A percentile compares a stretch with the other conserved stretches of the same genome.
These are phyloP conservation scores for Glycyrrhiza uralensis DNA, from an alignment of 306 rosid species.

Conservation along the genomic window DNA sequence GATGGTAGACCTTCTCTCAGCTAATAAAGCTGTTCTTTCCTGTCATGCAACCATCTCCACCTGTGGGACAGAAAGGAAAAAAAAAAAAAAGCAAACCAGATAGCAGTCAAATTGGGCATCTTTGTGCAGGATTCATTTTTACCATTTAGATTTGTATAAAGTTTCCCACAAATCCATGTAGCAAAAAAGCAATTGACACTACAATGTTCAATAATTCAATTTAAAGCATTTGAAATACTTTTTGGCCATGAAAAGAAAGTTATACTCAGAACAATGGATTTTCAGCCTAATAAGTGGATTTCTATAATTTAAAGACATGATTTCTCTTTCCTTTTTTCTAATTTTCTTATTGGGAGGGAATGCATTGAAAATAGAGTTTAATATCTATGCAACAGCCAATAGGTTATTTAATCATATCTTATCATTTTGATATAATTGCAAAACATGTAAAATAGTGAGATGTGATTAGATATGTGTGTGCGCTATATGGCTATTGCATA, in stretches of 20 bases:
- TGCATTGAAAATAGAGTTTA: no score
- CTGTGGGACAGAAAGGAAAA: no score
- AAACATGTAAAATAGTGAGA: no score
- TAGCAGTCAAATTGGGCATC: neutral
- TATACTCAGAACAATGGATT: neutral
- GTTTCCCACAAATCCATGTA: neutral
- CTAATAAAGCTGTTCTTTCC: conserved; percentile 79
- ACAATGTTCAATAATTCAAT: neutral
- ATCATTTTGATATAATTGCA: no score
- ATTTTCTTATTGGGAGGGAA: neutral
- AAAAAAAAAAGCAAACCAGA: neutral
- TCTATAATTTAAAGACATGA: neutral
- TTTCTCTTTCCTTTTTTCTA: no score
- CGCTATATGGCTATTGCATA: no score
- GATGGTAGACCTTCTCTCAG: conserved; percentile 14
- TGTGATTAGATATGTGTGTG: no score
- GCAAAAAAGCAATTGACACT: neutral
- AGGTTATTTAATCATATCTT: no score
- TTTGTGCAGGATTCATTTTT: conserved; percentile 1
- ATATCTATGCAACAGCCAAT: no score
- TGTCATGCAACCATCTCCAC: conserved; percentile 95
- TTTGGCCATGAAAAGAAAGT: neutral
- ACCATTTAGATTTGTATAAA: conserved; percentile 5
- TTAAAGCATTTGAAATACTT: conserved; percentile 2
- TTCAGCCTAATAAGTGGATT: neutral